These are phyloP conservation scores for Decorospora gaudefroyi DNA, from an alignment of 2,329 filamentous ascomycete species.

Conservation along the genomic window DNA sequence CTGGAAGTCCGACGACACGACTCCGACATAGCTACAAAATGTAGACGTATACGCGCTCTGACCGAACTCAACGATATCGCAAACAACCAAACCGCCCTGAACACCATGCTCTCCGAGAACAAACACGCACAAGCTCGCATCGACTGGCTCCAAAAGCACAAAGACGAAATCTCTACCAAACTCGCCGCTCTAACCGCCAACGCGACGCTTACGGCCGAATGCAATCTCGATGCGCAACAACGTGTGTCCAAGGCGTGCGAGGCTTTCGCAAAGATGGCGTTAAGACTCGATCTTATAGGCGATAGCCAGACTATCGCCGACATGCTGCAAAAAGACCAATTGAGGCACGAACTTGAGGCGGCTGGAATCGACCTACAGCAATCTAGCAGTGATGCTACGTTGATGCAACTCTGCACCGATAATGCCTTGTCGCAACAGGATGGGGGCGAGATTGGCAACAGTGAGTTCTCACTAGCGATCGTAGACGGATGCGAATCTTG, in stretches of 20 bases:
- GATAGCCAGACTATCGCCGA: constrained; percentile 27
- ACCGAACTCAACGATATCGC: constrained; percentile 30
- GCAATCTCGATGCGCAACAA: constrained; percentile 30
- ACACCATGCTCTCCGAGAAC: constrained; percentile 24
- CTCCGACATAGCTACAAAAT: constrained; percentile 13
- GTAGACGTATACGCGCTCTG: constrained; percentile 29
- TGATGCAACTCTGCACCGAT: constrained; percentile 25
- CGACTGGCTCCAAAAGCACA: constrained; percentile 24
- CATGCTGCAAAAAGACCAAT: constrained; percentile 23
- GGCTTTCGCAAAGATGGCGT: constrained; percentile 26
- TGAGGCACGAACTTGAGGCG: constrained; percentile 32
- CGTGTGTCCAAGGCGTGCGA: constrained; percentile 28
- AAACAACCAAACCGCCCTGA: constrained; percentile 33
- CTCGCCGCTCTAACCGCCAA: constrained; percentile 31
- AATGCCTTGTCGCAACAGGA: constrained; percentile 6
- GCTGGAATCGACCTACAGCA: constrained; percentile 31
- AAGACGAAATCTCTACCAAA: constrained; percentile 25
- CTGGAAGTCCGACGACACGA: background rate
- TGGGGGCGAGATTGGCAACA: constrained; percentile 14
- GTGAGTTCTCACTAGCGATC: background rate
- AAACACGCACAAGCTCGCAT: constrained; percentile 12
- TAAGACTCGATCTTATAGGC: constrained; percentile 24
- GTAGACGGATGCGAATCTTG: constrained; percentile 1
- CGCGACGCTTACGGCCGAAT: constrained; percentile 30
- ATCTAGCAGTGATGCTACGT: constrained; percentile 33